These are phyloP conservation scores for Eutrema heterophyllum DNA, from an alignment of 345 rosid species.

Conservation along the genomic window DNA sequence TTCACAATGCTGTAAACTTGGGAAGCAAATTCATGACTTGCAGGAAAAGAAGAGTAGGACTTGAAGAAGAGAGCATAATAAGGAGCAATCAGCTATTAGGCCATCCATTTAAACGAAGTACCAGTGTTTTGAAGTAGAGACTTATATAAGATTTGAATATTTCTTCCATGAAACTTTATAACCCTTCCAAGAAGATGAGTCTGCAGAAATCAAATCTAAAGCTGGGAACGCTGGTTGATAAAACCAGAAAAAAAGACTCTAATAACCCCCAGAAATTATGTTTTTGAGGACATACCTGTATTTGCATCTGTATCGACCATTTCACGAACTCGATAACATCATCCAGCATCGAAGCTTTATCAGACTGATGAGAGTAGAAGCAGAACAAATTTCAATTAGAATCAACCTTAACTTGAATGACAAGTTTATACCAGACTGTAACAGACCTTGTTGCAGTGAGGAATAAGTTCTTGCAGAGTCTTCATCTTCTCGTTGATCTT, in stretches of 20 bases:
- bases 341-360: slow-evolving; percentile 29
- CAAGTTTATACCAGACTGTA: background rate
- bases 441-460: slow-evolving; percentile 26
- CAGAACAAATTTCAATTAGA: background rate
- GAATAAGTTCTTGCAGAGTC: slow-evolving; percentile 45
- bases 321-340: slow-evolving; percentile 19
- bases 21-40: background rate
- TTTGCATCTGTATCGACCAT: slow-evolving; percentile 1
- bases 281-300: slow-evolving; percentile 9
- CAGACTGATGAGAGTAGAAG: slow-evolving; percentile 3
- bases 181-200: slow-evolving; percentile 5
- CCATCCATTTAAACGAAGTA: background rate
- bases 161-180: background rate
- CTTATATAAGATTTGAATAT: background rate
- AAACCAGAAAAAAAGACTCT: background rate
- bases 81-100: background rate
- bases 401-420: background rate
- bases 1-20: background rate
- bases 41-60: background rate
- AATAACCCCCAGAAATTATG: background rate
- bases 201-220: background rate
- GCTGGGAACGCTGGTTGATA: background rate
- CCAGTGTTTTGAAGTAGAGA: background rate
- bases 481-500: slow-evolving; percentile 69
- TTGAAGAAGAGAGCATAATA: background rate